Percentiles rank a stretch among this genome's conserved stretches.
Evolutionary conservation across 2,329 filamentous ascomycete species (phyloP).

Genomic region (Talaromyces sp.): DNA sequence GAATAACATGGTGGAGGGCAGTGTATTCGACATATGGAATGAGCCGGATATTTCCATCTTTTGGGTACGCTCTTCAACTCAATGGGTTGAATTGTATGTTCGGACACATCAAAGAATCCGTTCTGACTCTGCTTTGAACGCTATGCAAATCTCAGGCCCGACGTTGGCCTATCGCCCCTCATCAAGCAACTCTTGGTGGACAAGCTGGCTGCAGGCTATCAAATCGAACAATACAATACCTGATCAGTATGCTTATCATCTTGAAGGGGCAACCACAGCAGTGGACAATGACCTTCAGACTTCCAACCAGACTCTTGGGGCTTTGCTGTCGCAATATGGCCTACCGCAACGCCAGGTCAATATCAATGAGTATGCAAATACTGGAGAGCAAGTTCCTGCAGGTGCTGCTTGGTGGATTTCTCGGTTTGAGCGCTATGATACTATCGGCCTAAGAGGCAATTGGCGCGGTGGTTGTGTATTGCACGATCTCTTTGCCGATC

Average conservation of each 20-base stretch:
- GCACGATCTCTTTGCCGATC: slow-evolving; percentile 45
- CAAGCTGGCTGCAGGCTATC: slow-evolving; percentile 34
- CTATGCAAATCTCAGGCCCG: slow-evolving; percentile 40
- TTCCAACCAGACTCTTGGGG: slow-evolving; percentile 25
- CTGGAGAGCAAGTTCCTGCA: slow-evolving; percentile 42
- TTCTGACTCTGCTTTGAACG: slow-evolving; percentile 23
- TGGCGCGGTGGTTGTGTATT: slow-evolving; percentile 40
- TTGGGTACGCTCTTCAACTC: slow-evolving; percentile 34
- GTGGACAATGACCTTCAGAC: slow-evolving; percentile 29
- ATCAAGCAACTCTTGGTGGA: slow-evolving; percentile 39
- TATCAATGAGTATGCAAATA: slow-evolving; percentile 49
- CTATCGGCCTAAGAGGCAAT: slow-evolving; percentile 43
- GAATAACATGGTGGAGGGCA: slow-evolving; percentile 29
- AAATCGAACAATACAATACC: slow-evolving; percentile 38
- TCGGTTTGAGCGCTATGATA: slow-evolving; percentile 45
- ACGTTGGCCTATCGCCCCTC: slow-evolving; percentile 33
- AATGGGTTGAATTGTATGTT: slow-evolving; percentile 43
- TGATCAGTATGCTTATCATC: slow-evolving; percentile 46
- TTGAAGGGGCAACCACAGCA: slow-evolving; percentile 30
- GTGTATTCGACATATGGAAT: slow-evolving; percentile 54
- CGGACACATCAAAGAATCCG: slow-evolving; percentile 39
- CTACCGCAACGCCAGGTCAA: slow-evolving; percentile 40
- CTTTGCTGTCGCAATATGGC: slow-evolving; percentile 26
- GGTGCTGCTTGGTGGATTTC: slow-evolving; percentile 46
- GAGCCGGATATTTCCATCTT: slow-evolving; percentile 48